phyloP scores from a whole-genome alignment of 768 basidiomycete species.

The Coprinopsis strossmayeri region DNA sequence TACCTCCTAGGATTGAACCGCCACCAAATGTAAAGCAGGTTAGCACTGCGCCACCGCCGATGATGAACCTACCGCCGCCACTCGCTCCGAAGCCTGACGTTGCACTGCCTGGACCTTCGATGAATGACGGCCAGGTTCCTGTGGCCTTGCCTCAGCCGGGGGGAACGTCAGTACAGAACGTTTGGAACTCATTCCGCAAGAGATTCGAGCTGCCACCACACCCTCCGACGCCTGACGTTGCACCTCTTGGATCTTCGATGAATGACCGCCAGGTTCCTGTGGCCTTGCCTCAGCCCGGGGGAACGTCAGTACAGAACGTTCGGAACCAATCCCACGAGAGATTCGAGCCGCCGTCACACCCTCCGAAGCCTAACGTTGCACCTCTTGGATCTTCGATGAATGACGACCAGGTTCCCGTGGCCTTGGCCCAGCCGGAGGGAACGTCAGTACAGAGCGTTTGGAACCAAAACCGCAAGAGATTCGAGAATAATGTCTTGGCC shows the following conservation, averaged over 20 bases:
- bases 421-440: no score
- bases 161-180: neutral
- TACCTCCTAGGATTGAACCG: neutral
- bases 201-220: conserved; percentile 7
- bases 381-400: neutral
- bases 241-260: neutral
- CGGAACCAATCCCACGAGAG: neutral
- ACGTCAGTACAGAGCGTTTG: neutral
- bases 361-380: conserved; percentile 8
- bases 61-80: no score
- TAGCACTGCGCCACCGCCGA: neutral
- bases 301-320: neutral
- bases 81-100: conserved; percentile 9
- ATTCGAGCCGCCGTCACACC: conserved; percentile 8
- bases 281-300: no score
- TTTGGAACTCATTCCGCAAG: neutral
- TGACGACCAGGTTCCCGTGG: neutral
- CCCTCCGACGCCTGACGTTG: conserved; percentile 9
- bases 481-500: no score
- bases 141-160: no score
- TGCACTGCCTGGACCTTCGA: neutral
- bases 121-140: neutral
- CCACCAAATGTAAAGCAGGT: neutral
- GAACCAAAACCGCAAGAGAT: neutral
- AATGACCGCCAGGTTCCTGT: neutral